phyloP scores from a whole-genome alignment of 176 grass and related monocot genomes.

The Rhynchospora tenuis region DNA sequence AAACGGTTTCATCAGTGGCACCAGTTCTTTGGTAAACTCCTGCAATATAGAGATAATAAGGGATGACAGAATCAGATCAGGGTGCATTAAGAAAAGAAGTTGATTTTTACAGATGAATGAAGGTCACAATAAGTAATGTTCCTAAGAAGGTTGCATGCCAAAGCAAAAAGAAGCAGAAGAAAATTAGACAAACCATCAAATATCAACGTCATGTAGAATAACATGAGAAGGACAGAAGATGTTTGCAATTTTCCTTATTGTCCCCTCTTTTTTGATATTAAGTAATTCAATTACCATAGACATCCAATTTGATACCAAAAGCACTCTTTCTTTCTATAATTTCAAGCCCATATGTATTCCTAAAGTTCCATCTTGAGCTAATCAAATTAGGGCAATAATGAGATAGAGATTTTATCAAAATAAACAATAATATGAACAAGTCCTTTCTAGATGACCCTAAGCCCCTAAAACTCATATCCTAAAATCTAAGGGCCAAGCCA shows the following conservation, averaged over 20 bases:
- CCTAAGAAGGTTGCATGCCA: not conserved
- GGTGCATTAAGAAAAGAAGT: not conserved
- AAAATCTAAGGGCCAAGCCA: not conserved
- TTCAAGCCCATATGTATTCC: not conserved
- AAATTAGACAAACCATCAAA: not conserved
- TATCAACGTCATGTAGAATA: not conserved
- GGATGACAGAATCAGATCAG: not conserved
- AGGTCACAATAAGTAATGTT: not conserved
- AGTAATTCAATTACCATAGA: not conserved
- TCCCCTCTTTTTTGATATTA: not conserved
- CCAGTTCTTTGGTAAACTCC: not conserved
- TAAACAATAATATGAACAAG: not conserved
- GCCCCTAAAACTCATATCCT: not conserved
- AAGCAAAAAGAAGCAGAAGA: not conserved
- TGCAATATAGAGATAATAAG: not conserved
- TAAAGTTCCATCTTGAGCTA: not conserved
- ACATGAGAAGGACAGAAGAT: not conserved
- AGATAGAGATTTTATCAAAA: not conserved
- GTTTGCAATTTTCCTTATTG: not conserved
- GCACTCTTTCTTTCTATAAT: not conserved
- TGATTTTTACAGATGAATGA: not conserved
- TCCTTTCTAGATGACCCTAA: not conserved
- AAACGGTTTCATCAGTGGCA: not conserved
- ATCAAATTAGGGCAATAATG: not conserved
- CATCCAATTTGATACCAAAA: not conserved